Evolutionary conservation across 371 early-diverging fungal species (phyloP).

Genomic region (Mucor racemosus): DNA sequence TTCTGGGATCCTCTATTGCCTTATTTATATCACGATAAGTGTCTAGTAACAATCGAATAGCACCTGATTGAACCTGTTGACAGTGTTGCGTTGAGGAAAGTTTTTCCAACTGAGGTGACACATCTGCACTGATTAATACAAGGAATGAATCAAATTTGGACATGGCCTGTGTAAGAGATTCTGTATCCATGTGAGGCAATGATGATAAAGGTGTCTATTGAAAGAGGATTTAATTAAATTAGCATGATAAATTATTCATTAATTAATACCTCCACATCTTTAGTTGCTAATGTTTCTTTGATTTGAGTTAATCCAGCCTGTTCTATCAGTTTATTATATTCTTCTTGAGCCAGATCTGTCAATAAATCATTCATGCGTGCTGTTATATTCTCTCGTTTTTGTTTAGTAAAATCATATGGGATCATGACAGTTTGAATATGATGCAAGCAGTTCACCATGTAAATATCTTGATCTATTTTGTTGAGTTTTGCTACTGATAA

Average conservation of each 20-base stretch:
- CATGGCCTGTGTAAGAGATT: slow-evolving; percentile 58
- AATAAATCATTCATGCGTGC: slow-evolving; percentile 36
- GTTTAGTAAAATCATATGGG: slow-evolving; percentile 41
- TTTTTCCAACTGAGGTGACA: slow-evolving; percentile 53
- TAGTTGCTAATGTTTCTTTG: slow-evolving; percentile 38
- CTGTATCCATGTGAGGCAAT: slow-evolving; percentile 61
- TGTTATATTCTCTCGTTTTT: slow-evolving; percentile 35
- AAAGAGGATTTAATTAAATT: background rate
- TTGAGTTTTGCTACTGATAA: slow-evolving; percentile 58
- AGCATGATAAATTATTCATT: background rate
- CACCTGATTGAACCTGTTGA: slow-evolving; percentile 43
- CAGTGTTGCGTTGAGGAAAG: slow-evolving; percentile 49
- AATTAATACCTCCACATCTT: slow-evolving; percentile 41
- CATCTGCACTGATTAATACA: slow-evolving; percentile 51
- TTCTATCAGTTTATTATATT: slow-evolving; percentile 42
- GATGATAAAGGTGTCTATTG: slow-evolving; percentile 64
- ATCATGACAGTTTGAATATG: slow-evolving; percentile 56
- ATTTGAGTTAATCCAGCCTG: slow-evolving; percentile 55
- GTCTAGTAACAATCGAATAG: slow-evolving; percentile 63
- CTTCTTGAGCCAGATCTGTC: slow-evolving; percentile 42
- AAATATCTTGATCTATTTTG: slow-evolving; percentile 70
- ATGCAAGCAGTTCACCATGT: slow-evolving; percentile 75
- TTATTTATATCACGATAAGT: slow-evolving; percentile 64
- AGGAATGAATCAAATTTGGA: slow-evolving; percentile 73
- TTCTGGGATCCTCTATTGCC: slow-evolving; percentile 68